Evolutionary conservation across 345 rosid genomes (phyloP).

Genomic region (Pugionium cornutum): DNA sequence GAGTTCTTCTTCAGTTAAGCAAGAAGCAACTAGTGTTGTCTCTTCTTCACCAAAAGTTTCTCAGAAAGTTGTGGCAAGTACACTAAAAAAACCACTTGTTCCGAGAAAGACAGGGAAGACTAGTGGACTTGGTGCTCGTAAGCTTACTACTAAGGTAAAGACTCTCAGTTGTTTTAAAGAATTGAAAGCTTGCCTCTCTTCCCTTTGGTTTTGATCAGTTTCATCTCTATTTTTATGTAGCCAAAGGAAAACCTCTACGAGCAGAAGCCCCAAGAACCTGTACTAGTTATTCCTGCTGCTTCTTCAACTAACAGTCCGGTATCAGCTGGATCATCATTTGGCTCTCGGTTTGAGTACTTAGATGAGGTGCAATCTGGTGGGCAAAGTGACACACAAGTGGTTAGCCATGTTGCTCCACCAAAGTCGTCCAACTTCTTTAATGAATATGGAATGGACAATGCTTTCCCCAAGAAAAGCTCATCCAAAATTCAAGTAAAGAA

Average conservation of each 20-base stretch:
- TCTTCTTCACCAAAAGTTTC: background rate
- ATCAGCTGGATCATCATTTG: conserved; percentile 55
- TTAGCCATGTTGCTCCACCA: conserved; percentile 92
- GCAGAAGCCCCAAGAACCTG: conserved; percentile 94
- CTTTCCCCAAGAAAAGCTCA: conserved; percentile 65
- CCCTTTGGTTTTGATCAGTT: background rate
- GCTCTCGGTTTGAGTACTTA: conserved; percentile 96
- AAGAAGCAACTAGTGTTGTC: background rate
- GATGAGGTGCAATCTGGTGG: conserved; percentile 54
- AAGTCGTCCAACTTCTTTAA: conserved; percentile 85
- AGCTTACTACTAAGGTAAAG: conserved; percentile 66
- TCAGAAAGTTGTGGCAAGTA: too few relatives aligned
- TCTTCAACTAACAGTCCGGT: conserved; percentile 55
- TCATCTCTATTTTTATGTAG: conserved; percentile 42
- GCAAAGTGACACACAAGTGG: conserved; percentile 61
- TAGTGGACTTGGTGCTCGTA: conserved; percentile 81
- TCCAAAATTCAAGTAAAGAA: conserved; percentile 78
- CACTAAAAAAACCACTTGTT: too few relatives aligned
- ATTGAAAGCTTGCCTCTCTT: background rate
- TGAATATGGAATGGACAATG: conserved; percentile 87
- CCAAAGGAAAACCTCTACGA: conserved; percentile 84
- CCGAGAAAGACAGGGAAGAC: conserved; percentile 68
- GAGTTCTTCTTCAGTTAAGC: conserved; percentile 14
- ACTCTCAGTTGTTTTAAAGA: conserved; percentile 42
- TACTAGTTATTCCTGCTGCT: conserved; percentile 56